A percentile compares a stretch with the other conserved stretches of the same genome.
Evolutionary conservation across 2,329 filamentous ascomycete genomes (phyloP).

Genomic region (Nemania sp.): DNA sequence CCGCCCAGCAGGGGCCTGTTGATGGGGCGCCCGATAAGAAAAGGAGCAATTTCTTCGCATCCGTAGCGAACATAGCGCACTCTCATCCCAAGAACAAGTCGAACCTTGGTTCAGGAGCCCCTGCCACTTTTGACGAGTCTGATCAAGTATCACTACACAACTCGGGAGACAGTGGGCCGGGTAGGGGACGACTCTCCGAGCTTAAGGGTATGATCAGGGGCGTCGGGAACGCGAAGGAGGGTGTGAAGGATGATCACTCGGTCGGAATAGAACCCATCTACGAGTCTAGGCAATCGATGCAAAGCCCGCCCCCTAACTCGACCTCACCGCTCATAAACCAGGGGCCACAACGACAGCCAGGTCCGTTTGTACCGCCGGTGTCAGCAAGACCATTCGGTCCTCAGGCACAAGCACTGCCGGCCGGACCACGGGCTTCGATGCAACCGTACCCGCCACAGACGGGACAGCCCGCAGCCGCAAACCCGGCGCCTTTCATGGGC

Average conservation of each 20-base stretch:
- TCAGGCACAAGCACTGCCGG: slow-evolving; percentile 2
- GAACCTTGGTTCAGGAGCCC: slow-evolving; percentile 22
- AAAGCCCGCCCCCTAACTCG: slow-evolving; percentile 25
- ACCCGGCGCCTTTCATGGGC: slow-evolving; percentile 15
- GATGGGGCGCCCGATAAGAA: slow-evolving; percentile 43
- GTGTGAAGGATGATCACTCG: slow-evolving; percentile 37
- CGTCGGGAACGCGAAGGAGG: slow-evolving; percentile 37
- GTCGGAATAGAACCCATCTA: slow-evolving; percentile 28
- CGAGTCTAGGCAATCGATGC: slow-evolving; percentile 28
- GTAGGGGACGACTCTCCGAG: slow-evolving; percentile 40
- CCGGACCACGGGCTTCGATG: not conserved
- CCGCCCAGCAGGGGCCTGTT: slow-evolving; percentile 27
- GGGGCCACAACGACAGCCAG: slow-evolving; percentile 19
- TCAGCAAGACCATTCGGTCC: slow-evolving; percentile 5
- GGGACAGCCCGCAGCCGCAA: slow-evolving; percentile 5
- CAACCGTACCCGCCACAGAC: slow-evolving; percentile 17
- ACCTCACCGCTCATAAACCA: slow-evolving; percentile 10
- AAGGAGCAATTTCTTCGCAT: slow-evolving; percentile 47
- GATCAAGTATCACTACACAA: slow-evolving; percentile 28
- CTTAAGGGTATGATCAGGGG: slow-evolving; percentile 41
- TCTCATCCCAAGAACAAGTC: slow-evolving; percentile 34
- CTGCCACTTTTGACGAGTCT: slow-evolving; percentile 26
- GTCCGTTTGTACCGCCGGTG: slow-evolving; percentile 5
- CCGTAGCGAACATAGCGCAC: slow-evolving; percentile 30
- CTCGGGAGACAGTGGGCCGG: slow-evolving; percentile 13